Evolutionary conservation across 2,329 filamentous ascomycete species (phyloP), one percentile per base, ranked within the genome.

Genomic region (Pseudogymnoascus sp.): DNA sequence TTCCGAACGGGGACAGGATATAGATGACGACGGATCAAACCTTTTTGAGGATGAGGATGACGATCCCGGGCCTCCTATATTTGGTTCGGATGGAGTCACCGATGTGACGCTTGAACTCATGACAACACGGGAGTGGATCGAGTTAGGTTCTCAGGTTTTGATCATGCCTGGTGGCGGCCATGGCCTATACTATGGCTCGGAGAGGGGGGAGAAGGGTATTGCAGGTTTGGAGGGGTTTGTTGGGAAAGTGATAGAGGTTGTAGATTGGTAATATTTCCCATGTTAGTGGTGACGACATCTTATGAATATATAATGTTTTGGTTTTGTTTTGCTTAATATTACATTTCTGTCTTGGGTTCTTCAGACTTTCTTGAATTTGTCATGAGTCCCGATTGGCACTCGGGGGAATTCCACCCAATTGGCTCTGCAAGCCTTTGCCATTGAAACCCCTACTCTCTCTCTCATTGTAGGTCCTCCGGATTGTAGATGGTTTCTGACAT

Each of bases 201-300:
- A 80, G 69, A 73, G 80, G 46, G 79, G 79, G 0, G 79, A 81
- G 67, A 82, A 81, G 69, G 81, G 81, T 4, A 70, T 82, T 34
- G 80, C 80, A 37, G 87, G 88, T 0, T 73, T 93, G 16, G 89
- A 91, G 65, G 89, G 89, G 0, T 89, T 87, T 72, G 86, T 91
- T 34, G 90, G 90, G 0, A 83, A 77, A 65, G 83, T 92, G 12
- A 77, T 86, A 60, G 83, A 86, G 71, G 82, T 87, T 68, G 76
- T 79, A 44, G 84, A 86, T 67, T 87, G 73, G 76, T 62, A 25
- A 61, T 40, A 25, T 28, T 61, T 63, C 5, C 36, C n/a, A 36
- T 63, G n/a, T 36, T 25, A 18, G 18, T 18, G 42, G 14, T 61
- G 38, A 36, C 16, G 28, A 63, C 50, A 63, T 59, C 12, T n/a